Evolutionary conservation across 805 yeast species (phyloP).

Genomic region (Lachancea waltii): DNA sequence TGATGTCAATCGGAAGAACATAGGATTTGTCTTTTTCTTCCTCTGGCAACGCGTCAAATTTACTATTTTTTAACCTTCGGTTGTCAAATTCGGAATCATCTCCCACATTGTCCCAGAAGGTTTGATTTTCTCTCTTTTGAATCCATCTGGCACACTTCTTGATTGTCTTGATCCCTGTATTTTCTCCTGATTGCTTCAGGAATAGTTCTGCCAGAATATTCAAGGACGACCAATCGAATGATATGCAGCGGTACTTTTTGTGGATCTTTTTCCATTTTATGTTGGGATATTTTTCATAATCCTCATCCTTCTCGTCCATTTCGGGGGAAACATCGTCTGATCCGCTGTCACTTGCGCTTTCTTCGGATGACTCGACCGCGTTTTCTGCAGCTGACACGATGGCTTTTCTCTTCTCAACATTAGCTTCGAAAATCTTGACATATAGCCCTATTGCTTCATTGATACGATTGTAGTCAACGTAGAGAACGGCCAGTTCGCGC

Average conservation of each 20-base stretch:
- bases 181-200: conserved; percentile 46
- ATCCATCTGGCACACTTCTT: conserved; percentile 79
- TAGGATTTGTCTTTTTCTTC: conserved; percentile 36
- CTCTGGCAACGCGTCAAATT: conserved; percentile 37
- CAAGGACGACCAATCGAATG: conserved; percentile 82
- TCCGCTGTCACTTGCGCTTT: conserved; percentile 10
- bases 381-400: conserved; percentile 26
- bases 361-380: conserved; percentile 28
- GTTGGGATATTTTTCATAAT: conserved; percentile 24
- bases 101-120: conserved; percentile 39
- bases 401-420: conserved; percentile 40
- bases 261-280: conserved; percentile 21
- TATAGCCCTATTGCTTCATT: conserved; percentile 73
- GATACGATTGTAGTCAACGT: conserved; percentile 47
- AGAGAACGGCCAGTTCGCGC: conserved; percentile 51
- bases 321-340: conserved; percentile 16
- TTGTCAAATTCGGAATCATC: conserved; percentile 83
- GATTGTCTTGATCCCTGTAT: conserved; percentile 55
- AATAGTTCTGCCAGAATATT: conserved; percentile 79
- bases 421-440: conserved; percentile 53
- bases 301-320: conserved; percentile 18
- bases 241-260: conserved; percentile 35
- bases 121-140: conserved; percentile 52
- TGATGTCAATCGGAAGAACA: conserved; percentile 75
- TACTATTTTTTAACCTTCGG: conserved; percentile 47